Conservation (phyloP, 1,139 yeast genomes). For the Blastobotrys aristatus region DNA sequence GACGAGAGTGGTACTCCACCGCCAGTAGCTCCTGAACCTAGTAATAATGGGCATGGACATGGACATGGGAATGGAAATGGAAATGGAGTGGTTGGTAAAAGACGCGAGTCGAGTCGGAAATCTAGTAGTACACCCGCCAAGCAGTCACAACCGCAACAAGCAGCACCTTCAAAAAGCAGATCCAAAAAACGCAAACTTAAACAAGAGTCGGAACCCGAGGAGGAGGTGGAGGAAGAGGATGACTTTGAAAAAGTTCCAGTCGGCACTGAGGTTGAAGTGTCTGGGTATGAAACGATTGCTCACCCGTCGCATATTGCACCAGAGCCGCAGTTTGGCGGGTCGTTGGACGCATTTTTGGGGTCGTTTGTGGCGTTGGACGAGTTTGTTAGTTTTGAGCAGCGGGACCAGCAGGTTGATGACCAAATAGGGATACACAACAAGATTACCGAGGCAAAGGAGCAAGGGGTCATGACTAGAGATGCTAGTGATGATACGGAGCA, state of each 20-base stretch:
- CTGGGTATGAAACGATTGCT: conserved; percentile 10
- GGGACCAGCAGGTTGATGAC: conserved; percentile 44
- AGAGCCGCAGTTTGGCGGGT: conserved; percentile 28
- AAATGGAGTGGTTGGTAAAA: neutral
- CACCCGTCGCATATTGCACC: conserved; percentile 12
- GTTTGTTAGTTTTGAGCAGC: conserved; percentile 43
- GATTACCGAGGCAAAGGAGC: conserved; percentile 51
- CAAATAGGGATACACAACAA: conserved; percentile 42
- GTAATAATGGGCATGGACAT: conserved; percentile 11
- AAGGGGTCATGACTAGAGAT: conserved; percentile 45
- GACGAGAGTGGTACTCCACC: conserved; percentile 19
- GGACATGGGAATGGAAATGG: conserved; percentile 11
- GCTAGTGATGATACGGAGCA: conserved; percentile 30
- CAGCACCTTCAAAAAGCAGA: neutral
- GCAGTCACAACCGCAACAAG: neutral
- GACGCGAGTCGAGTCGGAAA: neutral
- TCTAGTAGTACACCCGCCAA: neutral
- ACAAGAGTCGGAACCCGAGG: conserved; percentile 10
- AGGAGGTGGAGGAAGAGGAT: conserved; percentile 3
- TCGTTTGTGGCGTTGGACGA: conserved; percentile 59
- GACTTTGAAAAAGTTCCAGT: conserved; percentile 1
- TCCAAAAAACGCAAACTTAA: conserved; percentile 7
- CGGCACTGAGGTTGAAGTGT: conserved; percentile 7
- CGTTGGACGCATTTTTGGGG: conserved; percentile 41
- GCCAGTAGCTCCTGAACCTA: neutral